These are phyloP conservation scores for Chalara sp. DNA, from an alignment of 2,329 filamentous ascomycete genomes.

Conservation along the genomic window DNA sequence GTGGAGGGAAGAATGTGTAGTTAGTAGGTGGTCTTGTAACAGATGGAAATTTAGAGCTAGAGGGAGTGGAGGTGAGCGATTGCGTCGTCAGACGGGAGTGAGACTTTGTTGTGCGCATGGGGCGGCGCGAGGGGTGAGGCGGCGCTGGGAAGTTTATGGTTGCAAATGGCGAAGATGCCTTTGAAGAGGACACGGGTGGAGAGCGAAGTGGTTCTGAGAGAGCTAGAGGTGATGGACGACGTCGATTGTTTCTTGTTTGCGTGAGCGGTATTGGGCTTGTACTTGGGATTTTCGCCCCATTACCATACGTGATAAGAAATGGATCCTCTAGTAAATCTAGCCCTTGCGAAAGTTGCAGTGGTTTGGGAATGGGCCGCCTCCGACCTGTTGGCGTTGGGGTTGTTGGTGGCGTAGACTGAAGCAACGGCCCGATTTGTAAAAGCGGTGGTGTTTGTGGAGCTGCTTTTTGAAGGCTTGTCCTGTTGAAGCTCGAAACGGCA, in stretches of 20 bases:
- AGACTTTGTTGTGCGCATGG: too few relatives aligned
- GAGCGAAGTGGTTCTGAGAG: slow-evolving; percentile 1
- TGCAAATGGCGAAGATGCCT: slow-evolving; percentile 7
- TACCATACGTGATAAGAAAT: too few relatives aligned
- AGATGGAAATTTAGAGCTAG: too few relatives aligned
- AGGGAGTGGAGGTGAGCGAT: too few relatives aligned
- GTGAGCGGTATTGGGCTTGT: neutral
- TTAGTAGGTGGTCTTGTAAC: too few relatives aligned
- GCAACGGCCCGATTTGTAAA: neutral
- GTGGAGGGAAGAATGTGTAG: too few relatives aligned
- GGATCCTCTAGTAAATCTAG: too few relatives aligned
- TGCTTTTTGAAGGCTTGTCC: neutral
- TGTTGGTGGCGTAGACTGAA: neutral
- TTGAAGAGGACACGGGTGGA: slow-evolving; percentile 5
- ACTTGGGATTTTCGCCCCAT: too few relatives aligned
- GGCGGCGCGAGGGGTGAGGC: slow-evolving; percentile 7
- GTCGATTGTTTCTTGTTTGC: neutral
- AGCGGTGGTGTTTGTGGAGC: neutral
- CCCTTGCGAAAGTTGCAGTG: too few relatives aligned
- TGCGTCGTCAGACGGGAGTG: too few relatives aligned
- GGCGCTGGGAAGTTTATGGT: neutral
- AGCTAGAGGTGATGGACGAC: neutral
- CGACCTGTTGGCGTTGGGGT: neutral
- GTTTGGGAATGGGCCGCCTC: too few relatives aligned
- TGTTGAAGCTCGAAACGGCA: neutral